phyloP scores from a whole-genome alignment of 805 yeast genomes.

The Pichia heedii region DNA sequence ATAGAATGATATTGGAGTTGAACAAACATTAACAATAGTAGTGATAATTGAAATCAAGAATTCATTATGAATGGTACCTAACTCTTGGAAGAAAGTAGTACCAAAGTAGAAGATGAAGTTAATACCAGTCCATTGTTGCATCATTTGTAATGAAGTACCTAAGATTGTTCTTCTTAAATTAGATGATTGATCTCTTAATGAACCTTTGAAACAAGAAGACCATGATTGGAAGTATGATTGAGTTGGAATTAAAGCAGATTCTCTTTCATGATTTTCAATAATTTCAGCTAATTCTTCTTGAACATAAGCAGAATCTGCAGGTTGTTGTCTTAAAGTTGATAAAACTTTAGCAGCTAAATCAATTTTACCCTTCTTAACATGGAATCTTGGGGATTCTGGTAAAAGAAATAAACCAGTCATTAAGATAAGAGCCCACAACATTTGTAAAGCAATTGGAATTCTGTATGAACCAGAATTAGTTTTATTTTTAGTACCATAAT shows the following conservation, averaged over 20 bases:
- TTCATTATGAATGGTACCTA: slow-evolving; percentile 38
- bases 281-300: slow-evolving; percentile 43
- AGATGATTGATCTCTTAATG: slow-evolving; percentile 28
- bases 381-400: slow-evolving; percentile 73
- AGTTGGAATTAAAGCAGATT: slow-evolving; percentile 27
- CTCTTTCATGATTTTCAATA: slow-evolving; percentile 42
- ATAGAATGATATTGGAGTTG: slow-evolving; percentile 48
- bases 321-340: slow-evolving; percentile 45
- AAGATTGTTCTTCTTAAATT: slow-evolving; percentile 36
- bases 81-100: slow-evolving; percentile 52
- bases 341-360: slow-evolving; percentile 52
- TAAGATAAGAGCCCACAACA: slow-evolving; percentile 58
- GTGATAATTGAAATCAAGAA: slow-evolving; percentile 46
- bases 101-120: slow-evolving; percentile 72
- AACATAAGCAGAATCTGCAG: slow-evolving; percentile 37
- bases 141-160: slow-evolving; percentile 35
- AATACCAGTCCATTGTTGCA: slow-evolving; percentile 74
- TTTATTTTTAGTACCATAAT: slow-evolving; percentile 55
- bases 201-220: slow-evolving; percentile 37
- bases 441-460: slow-evolving; percentile 67
- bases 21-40: slow-evolving; percentile 42
- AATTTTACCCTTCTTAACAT: slow-evolving; percentile 45
- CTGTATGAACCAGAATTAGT: slow-evolving; percentile 53
- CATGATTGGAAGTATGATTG: slow-evolving; percentile 31
- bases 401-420: slow-evolving; percentile 53